Percentiles rank a stretch among this genome's conserved stretches.
phyloP scores from a whole-genome alignment of 257 asterid genomes.

The Solanum gandarillasii region DNA sequence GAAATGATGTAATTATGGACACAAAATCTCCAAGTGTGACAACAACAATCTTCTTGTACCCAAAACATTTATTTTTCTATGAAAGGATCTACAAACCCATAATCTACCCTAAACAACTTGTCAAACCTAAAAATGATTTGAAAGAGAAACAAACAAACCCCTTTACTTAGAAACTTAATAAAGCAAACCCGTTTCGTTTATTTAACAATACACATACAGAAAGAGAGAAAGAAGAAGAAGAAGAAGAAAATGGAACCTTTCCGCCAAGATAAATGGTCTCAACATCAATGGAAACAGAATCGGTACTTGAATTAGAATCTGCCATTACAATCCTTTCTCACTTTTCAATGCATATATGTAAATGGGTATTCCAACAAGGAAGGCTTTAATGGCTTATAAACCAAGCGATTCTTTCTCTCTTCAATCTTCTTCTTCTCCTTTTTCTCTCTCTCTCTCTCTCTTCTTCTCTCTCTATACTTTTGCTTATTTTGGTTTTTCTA shows the following conservation, averaged over 20 bases:
- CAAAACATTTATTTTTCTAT: neutral
- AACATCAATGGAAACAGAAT: constrained; percentile 26
- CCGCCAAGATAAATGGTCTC: constrained; percentile 40
- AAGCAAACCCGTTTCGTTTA: neutral
- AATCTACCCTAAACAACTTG: neutral
- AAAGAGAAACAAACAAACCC: neutral
- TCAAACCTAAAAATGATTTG: neutral
- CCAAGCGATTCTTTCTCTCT: constrained; percentile 24
- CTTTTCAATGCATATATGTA: neutral
- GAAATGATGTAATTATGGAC: neutral
- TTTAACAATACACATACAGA: neutral
- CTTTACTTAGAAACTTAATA: neutral
- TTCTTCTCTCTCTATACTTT: neutral
- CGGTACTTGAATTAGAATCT: constrained; percentile 14
- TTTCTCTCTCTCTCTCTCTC: neutral
- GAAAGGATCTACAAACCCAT: neutral
- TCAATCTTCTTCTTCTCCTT: neutral
- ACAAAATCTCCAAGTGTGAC: neutral
- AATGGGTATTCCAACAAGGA: neutral
- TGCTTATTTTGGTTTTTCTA: neutral
- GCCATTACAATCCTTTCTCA: constrained; percentile 17
- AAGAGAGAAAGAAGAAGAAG: neutral
- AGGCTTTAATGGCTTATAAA: constrained; percentile 12
- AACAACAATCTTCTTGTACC: neutral
- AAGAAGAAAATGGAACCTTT: constrained; percentile 11